Evolutionary conservation across 2,329 filamentous ascomycete species (phyloP), one percentile per base, ranked within the genome.

Genomic region (Aspergillus brasiliensis): DNA sequence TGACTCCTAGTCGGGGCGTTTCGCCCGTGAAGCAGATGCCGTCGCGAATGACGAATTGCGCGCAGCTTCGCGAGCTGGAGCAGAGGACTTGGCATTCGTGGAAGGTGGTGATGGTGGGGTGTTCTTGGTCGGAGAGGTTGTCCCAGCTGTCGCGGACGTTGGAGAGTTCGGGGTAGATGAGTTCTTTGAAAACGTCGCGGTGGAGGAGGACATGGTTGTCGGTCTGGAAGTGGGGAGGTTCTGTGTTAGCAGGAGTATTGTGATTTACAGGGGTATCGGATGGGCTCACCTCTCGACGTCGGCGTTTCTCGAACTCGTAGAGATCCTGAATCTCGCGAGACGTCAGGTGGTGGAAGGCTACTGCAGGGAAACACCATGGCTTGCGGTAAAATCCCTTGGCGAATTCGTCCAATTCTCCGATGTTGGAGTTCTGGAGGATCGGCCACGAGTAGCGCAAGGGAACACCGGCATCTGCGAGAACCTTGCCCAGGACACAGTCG

Each of bases 221-320:
- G n/a, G 54, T 42, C 57, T 61, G 6, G n/a, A 51, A 40, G 23
- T n/a, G 15, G 15, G 19, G 31, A 11, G 31, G 31, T 34, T 34
- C 23, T 51, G 4, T n/a, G 25, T 51, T 51, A 34, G 48, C 17
- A 2, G 17, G 21, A 4, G 31, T 38, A 34, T 53, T 23, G 7
- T 10, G 11, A 19, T 6, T 11, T 8, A 3, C 7, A 19, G 8
- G 31, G 31, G 31, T 51, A 42, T 19, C 44, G 34, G 17, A 53
- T 27, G 58, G 11, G 59, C 52, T 52, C 81, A 89, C 88, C 72
- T 87, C 85, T 73, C 84, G 83, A 76, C 87, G 88, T 68, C 86
- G 78, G 51, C 71, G 72, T 52, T 76, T 75, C 64, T 84, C 80
- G 31, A 83, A 81, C 7, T 75, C 73, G 70, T 76, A 80, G 40